Percentiles rank a stretch among this genome's conserved stretches.
Conservation (phyloP, 2,329 filamentous ascomycete species). For the Paraconiothyrium brasiliense region DNA sequence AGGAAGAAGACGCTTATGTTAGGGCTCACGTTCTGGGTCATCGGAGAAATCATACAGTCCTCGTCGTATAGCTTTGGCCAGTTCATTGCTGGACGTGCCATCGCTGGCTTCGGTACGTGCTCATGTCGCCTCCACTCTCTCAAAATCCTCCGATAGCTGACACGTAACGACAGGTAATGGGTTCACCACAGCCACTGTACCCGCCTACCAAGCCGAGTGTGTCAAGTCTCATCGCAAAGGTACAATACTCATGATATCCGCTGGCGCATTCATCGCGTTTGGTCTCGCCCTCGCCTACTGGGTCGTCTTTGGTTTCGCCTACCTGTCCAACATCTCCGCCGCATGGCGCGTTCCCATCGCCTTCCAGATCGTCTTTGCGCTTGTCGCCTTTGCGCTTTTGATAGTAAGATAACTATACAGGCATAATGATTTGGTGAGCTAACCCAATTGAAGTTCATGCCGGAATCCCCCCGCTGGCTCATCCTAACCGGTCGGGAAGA, state of each 20-base stretch:
- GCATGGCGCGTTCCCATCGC: slow-evolving; percentile 65
- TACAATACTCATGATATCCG: slow-evolving; percentile 59
- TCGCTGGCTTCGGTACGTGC: slow-evolving; percentile 57
- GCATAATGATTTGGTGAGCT: neutral
- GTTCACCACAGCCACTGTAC: slow-evolving; percentile 62
- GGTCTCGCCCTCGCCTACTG: slow-evolving; percentile 63
- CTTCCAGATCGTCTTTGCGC: slow-evolving; percentile 66
- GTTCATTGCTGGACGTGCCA: slow-evolving; percentile 62
- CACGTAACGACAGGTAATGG: slow-evolving; percentile 54
- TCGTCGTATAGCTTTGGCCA: slow-evolving; percentile 57
- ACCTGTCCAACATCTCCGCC: slow-evolving; percentile 44
- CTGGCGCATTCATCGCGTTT: slow-evolving; percentile 60
- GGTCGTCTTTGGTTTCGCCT: slow-evolving; percentile 63
- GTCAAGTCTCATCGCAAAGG: slow-evolving; percentile 56
- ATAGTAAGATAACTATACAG: slow-evolving; percentile 28
- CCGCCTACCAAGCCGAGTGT: slow-evolving; percentile 62
- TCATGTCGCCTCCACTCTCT: slow-evolving; percentile 29
- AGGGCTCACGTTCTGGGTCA: slow-evolving; percentile 59
- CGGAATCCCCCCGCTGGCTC: slow-evolving; percentile 68
- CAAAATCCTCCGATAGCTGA: slow-evolving; percentile 15
- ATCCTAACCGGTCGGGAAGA: slow-evolving; percentile 65
- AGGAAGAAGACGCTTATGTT: slow-evolving; percentile 60
- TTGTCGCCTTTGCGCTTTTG: slow-evolving; percentile 63
- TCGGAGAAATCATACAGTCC: slow-evolving; percentile 61
- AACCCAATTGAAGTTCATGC: slow-evolving; percentile 47